A percentile compares a stretch with the other conserved stretches of the same genome.
Conservation (phyloP, 768 basidiomycete species). For the Russula ochroleuca region DNA sequence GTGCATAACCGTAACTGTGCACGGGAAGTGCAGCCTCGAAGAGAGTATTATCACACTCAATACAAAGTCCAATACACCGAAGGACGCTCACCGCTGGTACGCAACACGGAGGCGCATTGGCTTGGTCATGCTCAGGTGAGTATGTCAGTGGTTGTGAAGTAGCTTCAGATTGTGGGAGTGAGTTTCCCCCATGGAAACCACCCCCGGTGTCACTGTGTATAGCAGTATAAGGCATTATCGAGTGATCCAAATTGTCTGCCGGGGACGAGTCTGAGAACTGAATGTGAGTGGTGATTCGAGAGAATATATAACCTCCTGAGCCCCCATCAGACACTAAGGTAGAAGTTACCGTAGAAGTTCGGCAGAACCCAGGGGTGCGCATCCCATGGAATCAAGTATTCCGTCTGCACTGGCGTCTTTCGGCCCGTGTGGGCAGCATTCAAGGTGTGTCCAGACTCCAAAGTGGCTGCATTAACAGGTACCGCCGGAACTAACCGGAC, state of each 20-base stretch:
- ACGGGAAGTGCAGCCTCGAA: neutral
- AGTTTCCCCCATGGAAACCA: neutral
- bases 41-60: neutral
- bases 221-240: neutral
- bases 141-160: neutral
- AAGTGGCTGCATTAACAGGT: too few species aligned
- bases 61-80: neutral
- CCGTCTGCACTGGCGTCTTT: too few species aligned
- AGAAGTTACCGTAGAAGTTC: too few species aligned
- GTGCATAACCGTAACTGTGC: neutral
- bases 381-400: neutral
- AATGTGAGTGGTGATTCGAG: too few species aligned
- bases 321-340: too few species aligned
- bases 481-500: too few species aligned
- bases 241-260: neutral
- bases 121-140: neutral
- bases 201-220: neutral
- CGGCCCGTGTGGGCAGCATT: too few species aligned
- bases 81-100: neutral
- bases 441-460: too few species aligned
- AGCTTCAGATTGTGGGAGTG: neutral
- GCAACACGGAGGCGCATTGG: neutral
- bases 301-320: neutral
- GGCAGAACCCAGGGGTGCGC: neutral
- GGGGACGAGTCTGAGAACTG: neutral